Evolutionary conservation across 768 basidiomycete species (phyloP).

Genomic region (Mrakia frigida): DNA sequence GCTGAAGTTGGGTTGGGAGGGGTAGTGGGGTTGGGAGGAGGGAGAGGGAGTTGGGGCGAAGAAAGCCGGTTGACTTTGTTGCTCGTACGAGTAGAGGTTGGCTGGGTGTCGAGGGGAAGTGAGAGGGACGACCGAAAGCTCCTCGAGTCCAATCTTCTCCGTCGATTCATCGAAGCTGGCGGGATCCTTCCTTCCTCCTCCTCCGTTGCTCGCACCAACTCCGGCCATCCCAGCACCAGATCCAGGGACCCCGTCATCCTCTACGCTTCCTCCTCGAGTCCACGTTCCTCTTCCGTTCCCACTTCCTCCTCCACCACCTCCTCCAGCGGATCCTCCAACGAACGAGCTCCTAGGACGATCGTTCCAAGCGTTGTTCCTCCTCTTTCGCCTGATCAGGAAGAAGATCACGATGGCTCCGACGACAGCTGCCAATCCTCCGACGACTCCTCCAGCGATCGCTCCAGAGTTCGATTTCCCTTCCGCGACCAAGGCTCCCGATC

Average conservation of each 20-base stretch:
- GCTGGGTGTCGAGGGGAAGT: background rate
- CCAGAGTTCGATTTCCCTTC: background rate
- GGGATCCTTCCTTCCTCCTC: conserved; percentile 3
- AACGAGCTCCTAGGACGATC: conserved; percentile 7
- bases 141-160: conserved; percentile 9
- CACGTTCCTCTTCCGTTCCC: background rate
- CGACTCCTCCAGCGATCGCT: conserved; percentile 18
- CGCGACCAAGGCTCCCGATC: background rate
- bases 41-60: background rate
- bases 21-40: background rate
- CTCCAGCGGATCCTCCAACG: conserved; percentile 7
- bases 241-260: conserved; percentile 4
- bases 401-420: background rate
- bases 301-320: background rate
- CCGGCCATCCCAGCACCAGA: background rate
- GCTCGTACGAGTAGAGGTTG: background rate
- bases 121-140: background rate
- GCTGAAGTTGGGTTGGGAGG: background rate
- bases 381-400: background rate
- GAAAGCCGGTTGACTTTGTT: background rate
- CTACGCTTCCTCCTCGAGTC: background rate
- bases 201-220: background rate
- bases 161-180: background rate
- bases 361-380: background rate
- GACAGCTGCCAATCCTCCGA: background rate